Percentiles rank a stretch among this genome's conserved stretches.
These are phyloP conservation scores for Hippophae rhamnoides DNA, from an alignment of 306 rosid genomes.

Conservation along the genomic window DNA sequence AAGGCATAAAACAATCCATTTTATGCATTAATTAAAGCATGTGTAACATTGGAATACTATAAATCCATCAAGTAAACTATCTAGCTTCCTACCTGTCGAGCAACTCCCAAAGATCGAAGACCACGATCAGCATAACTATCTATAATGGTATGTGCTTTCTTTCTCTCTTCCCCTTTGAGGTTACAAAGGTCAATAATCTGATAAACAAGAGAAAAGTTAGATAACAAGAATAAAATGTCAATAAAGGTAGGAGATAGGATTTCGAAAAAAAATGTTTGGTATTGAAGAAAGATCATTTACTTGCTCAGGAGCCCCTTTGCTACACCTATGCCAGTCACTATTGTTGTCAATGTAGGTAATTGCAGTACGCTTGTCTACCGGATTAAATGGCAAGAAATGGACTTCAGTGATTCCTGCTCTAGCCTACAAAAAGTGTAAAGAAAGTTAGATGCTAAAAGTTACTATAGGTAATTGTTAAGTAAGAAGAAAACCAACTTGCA, in stretches of 20 bases:
- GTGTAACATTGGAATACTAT: no score
- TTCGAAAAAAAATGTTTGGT: not conserved
- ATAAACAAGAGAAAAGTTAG: constrained; percentile 2
- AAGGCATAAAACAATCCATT: not conserved
- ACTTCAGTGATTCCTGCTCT: constrained; percentile 81
- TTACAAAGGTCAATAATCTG: constrained; percentile 77
- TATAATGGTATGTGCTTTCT: constrained; percentile 50
- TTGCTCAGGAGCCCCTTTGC: constrained; percentile 98
- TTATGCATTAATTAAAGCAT: no score
- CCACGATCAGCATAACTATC: constrained; percentile 71
- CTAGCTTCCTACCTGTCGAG: constrained; percentile 49
- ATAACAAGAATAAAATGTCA: not conserved
- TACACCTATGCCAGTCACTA: constrained; percentile 63
- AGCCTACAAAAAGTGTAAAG: constrained; percentile 35
- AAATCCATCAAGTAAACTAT: not conserved
- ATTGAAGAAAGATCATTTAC: constrained; percentile 23
- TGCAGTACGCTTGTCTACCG: constrained; percentile 82
- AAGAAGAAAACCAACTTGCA: not conserved
- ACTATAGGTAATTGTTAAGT: not conserved
- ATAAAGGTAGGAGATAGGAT: not conserved
- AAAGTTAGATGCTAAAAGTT: constrained; percentile 2
- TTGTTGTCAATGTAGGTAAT: constrained; percentile 59
- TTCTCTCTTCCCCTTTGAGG: constrained; percentile 43
- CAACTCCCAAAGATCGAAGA: constrained; percentile 69
- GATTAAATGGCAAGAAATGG: constrained; percentile 91